Base-by-base conservation (phyloP, 257 asterid species). In the Plantago major region DNA sequence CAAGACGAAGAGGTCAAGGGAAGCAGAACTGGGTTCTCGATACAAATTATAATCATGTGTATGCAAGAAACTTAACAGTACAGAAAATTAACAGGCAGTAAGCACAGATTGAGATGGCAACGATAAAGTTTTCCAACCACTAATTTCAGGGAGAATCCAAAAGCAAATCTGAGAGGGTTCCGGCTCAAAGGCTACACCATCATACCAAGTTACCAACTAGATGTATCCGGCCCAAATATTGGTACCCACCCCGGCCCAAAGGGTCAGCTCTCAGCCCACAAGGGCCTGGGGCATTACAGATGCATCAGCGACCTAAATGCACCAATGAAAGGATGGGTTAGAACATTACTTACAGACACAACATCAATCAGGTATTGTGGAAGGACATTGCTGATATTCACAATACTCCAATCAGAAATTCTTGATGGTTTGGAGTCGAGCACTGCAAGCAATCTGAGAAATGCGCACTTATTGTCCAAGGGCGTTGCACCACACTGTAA, bases 401-500 rank as follows among this genome's bases (percentile, higher is more conserved):
- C 70, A 59, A 88, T 60, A 68, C 85, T 80, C 71, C 67, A 70
- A 66, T 76, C 85, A 53, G 89, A 83, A 67, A 90, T 88, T 72
- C 75, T 64, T 9, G 94, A 71, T 48, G 87, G 89, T 45, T 68
- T 76, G 19, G 89, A 77, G 80, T 85, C 91, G 4, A 90, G 79
- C 50, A 79, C 58, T 62, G 73, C 28, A 7, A 88, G 86, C 81
- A 88, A 72, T 81, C 95, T 85, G 60, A 90, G 73, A 45, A 88
- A 73, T 38, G 86, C 91, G 64, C 92, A 83, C 68, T 76, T 77
- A 68, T 84, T 90, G 67, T 84, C 94, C 74, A 81, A 66, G 0
- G 95, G 82, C 66, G 62, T 74, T 67, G 72, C 66, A 40, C 74
- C 81, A 65, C 81, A 72, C 98, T 88, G 82, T 75, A 62, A 50